Base-by-base conservation (phyloP, 2,329 filamentous ascomycete genomes). In the Arthroderma sp. region DNA sequence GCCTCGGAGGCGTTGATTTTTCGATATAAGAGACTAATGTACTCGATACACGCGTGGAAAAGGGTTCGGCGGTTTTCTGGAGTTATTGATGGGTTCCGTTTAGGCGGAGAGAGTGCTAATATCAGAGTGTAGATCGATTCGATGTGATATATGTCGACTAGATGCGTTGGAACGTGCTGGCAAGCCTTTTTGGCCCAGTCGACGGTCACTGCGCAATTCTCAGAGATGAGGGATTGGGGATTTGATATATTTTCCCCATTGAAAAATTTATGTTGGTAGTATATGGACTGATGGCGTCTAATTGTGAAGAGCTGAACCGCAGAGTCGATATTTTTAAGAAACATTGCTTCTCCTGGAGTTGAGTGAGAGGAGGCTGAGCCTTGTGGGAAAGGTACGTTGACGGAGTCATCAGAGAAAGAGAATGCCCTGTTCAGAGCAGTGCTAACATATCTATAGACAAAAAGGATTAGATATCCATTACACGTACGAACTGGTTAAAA, bases 111-210 rank as follows among this genome's bases (percentile, higher is more conserved):
- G 5, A 95, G 74, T 46, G 89, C 84, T 60, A 95, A 86, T 27
- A 94, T 82, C 54, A 86, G 91, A 57, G 85, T 93, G 66, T 94
- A 96, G 39, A 89, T 75, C 36, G 93, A 66, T 59, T 98, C 91
- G 10, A 94, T 76, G 50, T 91, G 83, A 57, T 95, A 93, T 51
- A 88, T 77, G 40, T 83, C 75, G 34, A 80, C 75, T 50, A 88
- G 80, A 28, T 76, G 73, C 0, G 73, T 67, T 0, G 82, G 74
- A 0, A 84, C 72, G 2, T 72, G 74, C 33, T 71, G 66, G 0
- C 86, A 83, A 8, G 94, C 74, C n/a, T 76, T 75, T 32, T 86
- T 77, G 48, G 80, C 81, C 89, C 89, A 96, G 29, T 64, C 55
- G 79, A 76, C 44, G 74, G 78, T 81, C 85, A 87, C 59, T 31